Evolutionary conservation across 140 eudicot species (phyloP).

Genomic region (Ambrosia hybrid): DNA sequence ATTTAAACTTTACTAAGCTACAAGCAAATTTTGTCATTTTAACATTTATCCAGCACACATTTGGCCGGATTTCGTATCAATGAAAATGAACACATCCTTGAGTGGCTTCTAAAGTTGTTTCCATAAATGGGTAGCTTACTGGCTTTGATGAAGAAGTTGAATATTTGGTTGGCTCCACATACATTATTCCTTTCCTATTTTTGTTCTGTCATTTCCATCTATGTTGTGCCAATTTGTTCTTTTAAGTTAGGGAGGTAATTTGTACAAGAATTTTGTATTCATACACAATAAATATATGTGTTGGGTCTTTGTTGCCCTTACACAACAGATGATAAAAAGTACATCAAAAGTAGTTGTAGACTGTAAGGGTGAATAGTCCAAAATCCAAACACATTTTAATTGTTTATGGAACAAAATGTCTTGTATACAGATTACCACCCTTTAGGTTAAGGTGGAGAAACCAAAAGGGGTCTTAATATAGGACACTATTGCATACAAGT

Average conservation of each 20-base stretch:
- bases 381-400: neutral
- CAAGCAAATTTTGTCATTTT: neutral
- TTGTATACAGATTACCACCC: neutral
- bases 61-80: neutral
- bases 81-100: neutral
- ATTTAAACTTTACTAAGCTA: neutral
- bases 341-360: neutral
- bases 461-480: neutral
- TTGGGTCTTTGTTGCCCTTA: neutral
- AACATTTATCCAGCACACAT: neutral
- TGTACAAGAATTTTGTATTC: neutral
- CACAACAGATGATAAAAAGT: neutral
- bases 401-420: neutral
- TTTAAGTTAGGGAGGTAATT: too few relatives aligned
- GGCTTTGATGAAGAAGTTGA: too few relatives aligned
- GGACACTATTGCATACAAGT: constrained; percentile 13
- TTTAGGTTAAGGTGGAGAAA: neutral
- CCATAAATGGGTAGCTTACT: too few relatives aligned
- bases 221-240: too few relatives aligned
- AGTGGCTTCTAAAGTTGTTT: too few relatives aligned
- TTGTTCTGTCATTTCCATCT: too few relatives aligned
- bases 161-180: too few relatives aligned
- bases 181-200: too few relatives aligned
- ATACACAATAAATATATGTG: constrained; percentile 2
- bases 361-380: neutral